A percentile compares a stretch with the other conserved stretches of the same genome.
phyloP scores from a whole-genome alignment of 2,329 filamentous ascomycete genomes.

The Ciborinia camelliae region DNA sequence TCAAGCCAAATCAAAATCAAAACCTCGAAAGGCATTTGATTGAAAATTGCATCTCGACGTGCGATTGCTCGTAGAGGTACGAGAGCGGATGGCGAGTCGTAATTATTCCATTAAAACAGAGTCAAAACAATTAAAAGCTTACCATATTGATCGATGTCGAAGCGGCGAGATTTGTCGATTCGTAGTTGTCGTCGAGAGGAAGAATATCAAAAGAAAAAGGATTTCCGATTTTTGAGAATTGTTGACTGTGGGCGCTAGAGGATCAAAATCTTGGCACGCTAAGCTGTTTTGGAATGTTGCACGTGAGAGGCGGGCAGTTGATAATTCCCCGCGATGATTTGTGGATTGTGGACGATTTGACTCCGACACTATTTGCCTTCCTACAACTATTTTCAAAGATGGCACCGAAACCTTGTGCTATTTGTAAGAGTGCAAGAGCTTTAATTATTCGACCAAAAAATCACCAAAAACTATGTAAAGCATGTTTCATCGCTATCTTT shows the following conservation, averaged over 20 bases:
- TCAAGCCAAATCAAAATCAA: slow-evolving; percentile 65
- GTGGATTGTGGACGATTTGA: not conserved
- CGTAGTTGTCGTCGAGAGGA: slow-evolving; percentile 24
- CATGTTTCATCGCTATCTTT: slow-evolving; percentile 83
- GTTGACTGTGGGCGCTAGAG: slow-evolving; percentile 24
- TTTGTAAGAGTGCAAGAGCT: slow-evolving; percentile 73
- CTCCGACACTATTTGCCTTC: not conserved
- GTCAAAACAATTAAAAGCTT: slow-evolving; percentile 47
- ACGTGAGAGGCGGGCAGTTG: slow-evolving; percentile 17
- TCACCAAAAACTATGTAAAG: slow-evolving; percentile 85
- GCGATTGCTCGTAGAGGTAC: slow-evolving; percentile 41
- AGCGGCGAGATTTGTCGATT: slow-evolving; percentile 33
- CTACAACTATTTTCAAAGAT: slow-evolving; percentile 40
- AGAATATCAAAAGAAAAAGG: slow-evolving; percentile 29
- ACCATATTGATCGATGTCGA: slow-evolving; percentile 56
- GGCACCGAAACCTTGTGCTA: slow-evolving; percentile 72
- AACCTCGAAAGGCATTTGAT: slow-evolving; percentile 35
- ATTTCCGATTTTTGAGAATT: slow-evolving; percentile 21
- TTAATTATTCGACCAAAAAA: slow-evolving; percentile 94
- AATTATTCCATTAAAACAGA: slow-evolving; percentile 32
- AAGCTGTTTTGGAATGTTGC: not conserved
- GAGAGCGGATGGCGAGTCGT: slow-evolving; percentile 37
- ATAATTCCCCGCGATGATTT: slow-evolving; percentile 11
- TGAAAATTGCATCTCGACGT: slow-evolving; percentile 38
- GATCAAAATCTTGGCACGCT: slow-evolving; percentile 30